Conservation (phyloP, 2,329 filamentous ascomycete species). For the Ramichloridium luteum region DNA sequence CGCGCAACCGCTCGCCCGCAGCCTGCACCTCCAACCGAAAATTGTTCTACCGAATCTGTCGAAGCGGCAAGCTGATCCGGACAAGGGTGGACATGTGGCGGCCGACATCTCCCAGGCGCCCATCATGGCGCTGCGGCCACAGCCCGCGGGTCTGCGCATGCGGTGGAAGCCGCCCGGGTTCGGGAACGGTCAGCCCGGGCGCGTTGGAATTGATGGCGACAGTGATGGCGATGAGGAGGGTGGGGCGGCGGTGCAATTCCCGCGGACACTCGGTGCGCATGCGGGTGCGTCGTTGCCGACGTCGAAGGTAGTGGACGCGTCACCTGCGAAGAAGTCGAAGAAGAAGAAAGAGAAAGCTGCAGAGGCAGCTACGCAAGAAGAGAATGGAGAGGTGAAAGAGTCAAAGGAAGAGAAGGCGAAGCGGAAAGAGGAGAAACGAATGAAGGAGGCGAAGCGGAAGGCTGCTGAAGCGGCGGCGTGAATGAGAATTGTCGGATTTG, state of each 20-base stretch:
- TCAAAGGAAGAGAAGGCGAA: slow-evolving; percentile 13
- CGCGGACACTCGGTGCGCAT: slow-evolving; percentile 15
- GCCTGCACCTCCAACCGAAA: slow-evolving; percentile 54
- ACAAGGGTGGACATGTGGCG: slow-evolving; percentile 29
- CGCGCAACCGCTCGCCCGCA: slow-evolving; percentile 41
- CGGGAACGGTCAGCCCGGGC: slow-evolving; percentile 32
- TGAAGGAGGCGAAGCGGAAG: slow-evolving; percentile 19
- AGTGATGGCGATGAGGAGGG: slow-evolving; percentile 27
- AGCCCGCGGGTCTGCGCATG: slow-evolving; percentile 55
- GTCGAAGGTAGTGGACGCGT: slow-evolving; percentile 22
- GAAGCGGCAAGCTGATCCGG: slow-evolving; percentile 29
- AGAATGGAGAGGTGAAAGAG: slow-evolving; percentile 8
- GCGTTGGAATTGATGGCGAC: slow-evolving; percentile 26
- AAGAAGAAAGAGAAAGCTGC: slow-evolving; percentile 31
- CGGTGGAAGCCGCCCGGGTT: slow-evolving; percentile 57
- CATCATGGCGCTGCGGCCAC: slow-evolving; percentile 45
- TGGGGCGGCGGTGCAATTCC: slow-evolving; percentile 15
- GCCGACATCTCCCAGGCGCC: slow-evolving; percentile 35
- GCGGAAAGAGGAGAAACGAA: slow-evolving; percentile 27
- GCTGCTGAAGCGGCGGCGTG: too few species aligned
- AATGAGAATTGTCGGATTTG: too few species aligned
- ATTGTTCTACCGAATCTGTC: slow-evolving; percentile 40
- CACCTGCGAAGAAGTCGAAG: slow-evolving; percentile 19
- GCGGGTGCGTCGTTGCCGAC: slow-evolving; percentile 28
- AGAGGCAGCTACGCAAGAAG: slow-evolving; percentile 7